These are phyloP conservation scores for Pyrenophora teres DNA, from an alignment of 2,329 filamentous ascomycete genomes.

Conservation along the genomic window DNA sequence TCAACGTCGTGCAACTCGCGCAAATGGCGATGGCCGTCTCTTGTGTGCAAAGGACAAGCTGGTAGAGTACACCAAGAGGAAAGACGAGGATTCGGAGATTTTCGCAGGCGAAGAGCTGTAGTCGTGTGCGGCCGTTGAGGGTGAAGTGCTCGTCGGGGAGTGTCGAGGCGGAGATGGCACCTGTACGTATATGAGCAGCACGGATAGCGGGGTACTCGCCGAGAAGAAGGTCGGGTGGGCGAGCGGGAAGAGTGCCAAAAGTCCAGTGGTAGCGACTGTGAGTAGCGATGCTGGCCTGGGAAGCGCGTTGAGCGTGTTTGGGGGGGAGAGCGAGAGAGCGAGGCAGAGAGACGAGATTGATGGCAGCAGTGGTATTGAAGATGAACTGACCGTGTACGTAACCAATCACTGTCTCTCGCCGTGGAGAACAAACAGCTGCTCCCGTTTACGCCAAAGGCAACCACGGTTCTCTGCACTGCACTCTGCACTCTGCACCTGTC, in stretches of 20 bases:
- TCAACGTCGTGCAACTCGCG: constrained; percentile 5
- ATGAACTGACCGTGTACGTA: background rate
- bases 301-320: constrained; percentile 21
- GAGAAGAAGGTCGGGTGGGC: constrained; percentile 6
- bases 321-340: background rate
- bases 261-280: constrained; percentile 17
- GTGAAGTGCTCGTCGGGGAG: constrained; percentile 3
- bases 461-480: background rate
- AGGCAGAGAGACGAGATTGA: constrained; percentile 7
- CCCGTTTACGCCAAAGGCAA: background rate
- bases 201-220: constrained; percentile 1
- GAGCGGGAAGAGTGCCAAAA: constrained; percentile 24
- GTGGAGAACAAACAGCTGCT: background rate
- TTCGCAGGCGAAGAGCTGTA: background rate
- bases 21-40: background rate
- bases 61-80: background rate
- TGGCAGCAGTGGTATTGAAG: constrained; percentile 22
- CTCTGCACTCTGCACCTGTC: background rate
- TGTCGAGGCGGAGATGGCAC: constrained; percentile 1
- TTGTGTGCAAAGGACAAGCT: background rate
- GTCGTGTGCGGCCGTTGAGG: constrained; percentile 1
- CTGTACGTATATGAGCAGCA: constrained; percentile 3
- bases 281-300: constrained; percentile 14
- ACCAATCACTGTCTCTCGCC: constrained; percentile 10
- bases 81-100: background rate